A percentile compares a stretch with the other conserved stretches of the same genome.
Conservation (phyloP, 2,329 filamentous ascomycete species). For the Didymella lethalis region DNA sequence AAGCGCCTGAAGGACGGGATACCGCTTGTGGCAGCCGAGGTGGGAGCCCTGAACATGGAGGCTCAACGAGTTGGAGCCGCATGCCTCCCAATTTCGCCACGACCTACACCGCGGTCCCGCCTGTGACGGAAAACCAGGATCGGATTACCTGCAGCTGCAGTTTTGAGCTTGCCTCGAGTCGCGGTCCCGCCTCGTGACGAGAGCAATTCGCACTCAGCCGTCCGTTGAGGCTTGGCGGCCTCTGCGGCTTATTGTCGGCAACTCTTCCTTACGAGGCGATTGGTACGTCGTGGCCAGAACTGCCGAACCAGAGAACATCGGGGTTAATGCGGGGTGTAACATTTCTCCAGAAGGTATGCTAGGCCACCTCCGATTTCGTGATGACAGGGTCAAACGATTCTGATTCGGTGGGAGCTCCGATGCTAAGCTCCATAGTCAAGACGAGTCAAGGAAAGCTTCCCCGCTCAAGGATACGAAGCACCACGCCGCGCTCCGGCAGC, state of each 20-base stretch:
- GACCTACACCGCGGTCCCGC: slow-evolving; percentile 26
- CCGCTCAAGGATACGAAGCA: slow-evolving; percentile 21
- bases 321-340: slow-evolving; percentile 17
- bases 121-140: slow-evolving; percentile 19
- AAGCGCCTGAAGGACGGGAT: slow-evolving; percentile 56
- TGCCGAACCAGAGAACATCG: slow-evolving; percentile 12
- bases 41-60: slow-evolving; percentile 60
- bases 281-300: slow-evolving; percentile 11
- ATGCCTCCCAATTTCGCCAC: slow-evolving; percentile 20
- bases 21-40: slow-evolving; percentile 58
- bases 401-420: slow-evolving; percentile 17
- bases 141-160: background rate
- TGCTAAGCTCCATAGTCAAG: slow-evolving; percentile 16
- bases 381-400: slow-evolving; percentile 1
- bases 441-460: slow-evolving; percentile 23
- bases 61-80: slow-evolving; percentile 55
- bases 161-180: slow-evolving; percentile 2
- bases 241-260: slow-evolving; percentile 17
- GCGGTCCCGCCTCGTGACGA: slow-evolving; percentile 16
- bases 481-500: slow-evolving; percentile 14
- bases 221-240: slow-evolving; percentile 4
- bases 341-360: slow-evolving; percentile 1
- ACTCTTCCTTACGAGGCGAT: slow-evolving; percentile 5
- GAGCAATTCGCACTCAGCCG: background rate
- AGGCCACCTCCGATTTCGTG: slow-evolving; percentile 10